A percentile compares a stretch with the other conserved stretches of the same genome.
Conservation (phyloP, 257 asterid genomes). For the Solanum chaucha region DNA sequence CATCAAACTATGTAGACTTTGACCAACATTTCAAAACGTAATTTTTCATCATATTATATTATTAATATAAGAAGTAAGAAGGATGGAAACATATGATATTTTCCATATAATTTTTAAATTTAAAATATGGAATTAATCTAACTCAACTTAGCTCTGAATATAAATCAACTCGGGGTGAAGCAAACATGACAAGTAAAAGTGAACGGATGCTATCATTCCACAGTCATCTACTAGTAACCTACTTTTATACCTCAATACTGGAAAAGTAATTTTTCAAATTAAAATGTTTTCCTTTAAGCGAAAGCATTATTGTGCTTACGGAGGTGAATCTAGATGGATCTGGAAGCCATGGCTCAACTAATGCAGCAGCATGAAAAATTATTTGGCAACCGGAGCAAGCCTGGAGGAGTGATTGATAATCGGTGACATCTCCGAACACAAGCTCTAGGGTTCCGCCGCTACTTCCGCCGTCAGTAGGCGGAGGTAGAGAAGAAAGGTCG, state of each 20-base stretch:
- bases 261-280: background rate
- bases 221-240: background rate
- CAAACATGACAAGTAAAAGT: background rate
- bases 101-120: background rate
- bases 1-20: too few relatives aligned
- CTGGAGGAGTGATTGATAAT: constrained; percentile 53
- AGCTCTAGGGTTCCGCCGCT: constrained; percentile 41
- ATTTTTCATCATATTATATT: too few relatives aligned
- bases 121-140: background rate
- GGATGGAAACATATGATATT: background rate
- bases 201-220: background rate
- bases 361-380: constrained; percentile 83
- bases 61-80: background rate
- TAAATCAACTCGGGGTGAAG: background rate
- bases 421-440: constrained; percentile 80
- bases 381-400: constrained; percentile 74
- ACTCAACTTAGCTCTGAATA: background rate
- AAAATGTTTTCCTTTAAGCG: background rate
- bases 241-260: background rate
- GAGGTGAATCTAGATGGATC: constrained; percentile 53
- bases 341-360: constrained; percentile 95
- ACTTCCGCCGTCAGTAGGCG: constrained; percentile 23
- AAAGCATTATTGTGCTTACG: constrained; percentile 16
- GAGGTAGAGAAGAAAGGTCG: constrained; percentile 54
- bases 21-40: too few relatives aligned